Percentiles rank a stretch among this genome's conserved stretches.
These are phyloP conservation scores for Talinum fruticosum DNA, from an alignment of 148 eudicot species.

Conservation along the genomic window DNA sequence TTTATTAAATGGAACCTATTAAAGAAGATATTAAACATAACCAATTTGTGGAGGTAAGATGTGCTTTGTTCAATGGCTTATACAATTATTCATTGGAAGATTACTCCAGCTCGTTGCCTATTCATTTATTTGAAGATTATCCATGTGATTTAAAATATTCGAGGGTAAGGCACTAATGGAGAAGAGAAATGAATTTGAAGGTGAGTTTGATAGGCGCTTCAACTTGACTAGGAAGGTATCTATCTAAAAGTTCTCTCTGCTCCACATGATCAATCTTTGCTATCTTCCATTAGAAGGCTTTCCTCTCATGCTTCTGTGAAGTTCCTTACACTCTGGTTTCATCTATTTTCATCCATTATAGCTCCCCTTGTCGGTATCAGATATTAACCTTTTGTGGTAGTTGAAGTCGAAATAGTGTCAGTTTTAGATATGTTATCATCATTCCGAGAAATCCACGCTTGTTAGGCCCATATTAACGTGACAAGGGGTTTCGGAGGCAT, in stretches of 20 bases:
- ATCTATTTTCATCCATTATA: not conserved
- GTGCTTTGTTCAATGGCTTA: not conserved
- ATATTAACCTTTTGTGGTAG: not conserved
- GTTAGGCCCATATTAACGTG: not conserved
- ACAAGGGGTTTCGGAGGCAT: too few species aligned
- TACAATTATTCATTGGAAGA: too few species aligned
- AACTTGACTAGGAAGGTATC: constrained; percentile 66
- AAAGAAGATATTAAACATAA: too few species aligned
- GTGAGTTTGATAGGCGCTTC: constrained; percentile 61
- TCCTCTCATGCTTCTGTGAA: not conserved
- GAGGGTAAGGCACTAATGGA: constrained; percentile 50
- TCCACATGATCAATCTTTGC: not conserved
- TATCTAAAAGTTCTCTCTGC: constrained; percentile 5
- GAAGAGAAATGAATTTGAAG: constrained; percentile 68
- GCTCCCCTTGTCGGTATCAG: not conserved
- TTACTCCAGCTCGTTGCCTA: not conserved
- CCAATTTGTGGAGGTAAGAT: too few species aligned
- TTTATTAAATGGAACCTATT: too few species aligned
- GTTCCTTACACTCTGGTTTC: not conserved
- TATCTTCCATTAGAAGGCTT: not conserved
- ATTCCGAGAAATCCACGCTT: not conserved
- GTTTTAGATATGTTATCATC: not conserved
- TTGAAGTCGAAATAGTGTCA: not conserved
- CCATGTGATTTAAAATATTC: constrained; percentile 7
- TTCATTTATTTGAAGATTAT: not conserved